Evolutionary conservation across 495 filamentous ascomycete genomes (phyloP).

Genomic region (Podospora pseudocomata): DNA sequence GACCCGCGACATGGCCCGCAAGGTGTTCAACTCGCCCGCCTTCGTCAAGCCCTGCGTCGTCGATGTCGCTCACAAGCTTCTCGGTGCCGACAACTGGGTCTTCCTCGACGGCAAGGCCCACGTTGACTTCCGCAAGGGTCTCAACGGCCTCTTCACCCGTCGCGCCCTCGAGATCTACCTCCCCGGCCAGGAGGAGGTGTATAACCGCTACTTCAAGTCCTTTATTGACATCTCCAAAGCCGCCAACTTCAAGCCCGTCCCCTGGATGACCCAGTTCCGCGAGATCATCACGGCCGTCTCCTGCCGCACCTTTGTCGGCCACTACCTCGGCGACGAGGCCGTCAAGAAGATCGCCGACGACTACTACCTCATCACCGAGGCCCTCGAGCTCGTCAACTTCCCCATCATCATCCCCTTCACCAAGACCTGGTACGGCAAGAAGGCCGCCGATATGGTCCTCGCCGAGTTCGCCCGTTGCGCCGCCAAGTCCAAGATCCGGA

Average conservation of each 20-base stretch:
- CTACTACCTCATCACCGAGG: constrained; percentile 93
- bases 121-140: constrained; percentile 93
- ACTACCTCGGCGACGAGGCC: constrained; percentile 85
- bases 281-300: constrained; percentile 95
- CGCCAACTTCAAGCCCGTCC: constrained; percentile 63
- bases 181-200: constrained; percentile 87
- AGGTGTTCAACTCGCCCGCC: constrained; percentile 90
- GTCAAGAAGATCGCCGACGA: constrained; percentile 96
- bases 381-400: constrained; percentile 97
- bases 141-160: constrained; percentile 93
- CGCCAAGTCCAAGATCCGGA: constrained; percentile 85
- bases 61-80: constrained; percentile 89
- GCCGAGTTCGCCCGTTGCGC: constrained; percentile 87
- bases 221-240: constrained; percentile 74
- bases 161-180: constrained; percentile 84
- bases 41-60: constrained; percentile 98
- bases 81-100: constrained; percentile 92
- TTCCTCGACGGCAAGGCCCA: constrained; percentile 95
- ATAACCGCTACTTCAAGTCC: constrained; percentile 76
- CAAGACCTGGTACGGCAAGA: constrained; percentile 96
- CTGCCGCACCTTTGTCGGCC: constrained; percentile 92
- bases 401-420: constrained; percentile 96
- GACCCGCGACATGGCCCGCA: constrained; percentile 90
- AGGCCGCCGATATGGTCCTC: constrained; percentile 87
- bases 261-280: constrained; percentile 91